These are phyloP conservation scores for Chaetomium sp. DNA, from an alignment of 2,329 filamentous ascomycete genomes.

Conservation along the genomic window DNA sequence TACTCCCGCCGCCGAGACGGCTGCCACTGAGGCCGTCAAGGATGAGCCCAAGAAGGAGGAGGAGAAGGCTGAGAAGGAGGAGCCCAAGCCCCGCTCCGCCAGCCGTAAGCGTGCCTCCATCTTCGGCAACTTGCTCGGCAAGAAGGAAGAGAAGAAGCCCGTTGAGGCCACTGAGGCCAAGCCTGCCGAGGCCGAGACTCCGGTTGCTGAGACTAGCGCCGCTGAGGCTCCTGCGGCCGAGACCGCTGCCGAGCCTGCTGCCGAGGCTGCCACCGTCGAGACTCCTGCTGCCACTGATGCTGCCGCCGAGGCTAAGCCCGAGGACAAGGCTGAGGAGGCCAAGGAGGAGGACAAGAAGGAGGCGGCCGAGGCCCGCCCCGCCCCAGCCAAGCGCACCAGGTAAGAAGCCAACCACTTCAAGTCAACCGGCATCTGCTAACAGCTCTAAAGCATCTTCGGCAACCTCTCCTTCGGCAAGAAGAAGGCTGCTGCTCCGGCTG, in stretches of 20 bases:
- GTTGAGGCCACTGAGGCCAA: conserved; percentile 40
- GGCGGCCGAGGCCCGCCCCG: conserved; percentile 35
- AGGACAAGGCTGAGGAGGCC: conserved; percentile 19
- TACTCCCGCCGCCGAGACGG: conserved; percentile 40
- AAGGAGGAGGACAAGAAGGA: conserved; percentile 26
- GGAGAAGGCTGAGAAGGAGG: conserved; percentile 56
- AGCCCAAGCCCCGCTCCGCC: conserved; percentile 63
- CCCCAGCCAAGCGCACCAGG: conserved; percentile 57
- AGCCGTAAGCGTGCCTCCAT: conserved; percentile 68
- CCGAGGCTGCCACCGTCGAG: conserved; percentile 49
- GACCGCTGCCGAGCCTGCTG: background rate
- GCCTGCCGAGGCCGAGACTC: conserved; percentile 41
- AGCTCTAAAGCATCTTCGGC: conserved; percentile 52
- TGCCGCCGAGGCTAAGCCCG: conserved; percentile 15
- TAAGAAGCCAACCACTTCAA: conserved; percentile 37
- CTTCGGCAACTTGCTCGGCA: conserved; percentile 56
- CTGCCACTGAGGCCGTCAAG: conserved; percentile 45
- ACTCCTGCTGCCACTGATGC: conserved; percentile 36
- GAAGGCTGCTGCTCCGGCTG: conserved; percentile 51
- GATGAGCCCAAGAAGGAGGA: conserved; percentile 48
- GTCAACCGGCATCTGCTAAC: conserved; percentile 14
- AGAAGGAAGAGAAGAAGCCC: conserved; percentile 53
- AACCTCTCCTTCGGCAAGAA: conserved; percentile 62
- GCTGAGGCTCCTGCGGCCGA: conserved; percentile 41
- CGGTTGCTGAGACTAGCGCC: conserved; percentile 43